phyloP scores from a whole-genome alignment of 148 eudicot genomes.

The Cornus kousa region DNA sequence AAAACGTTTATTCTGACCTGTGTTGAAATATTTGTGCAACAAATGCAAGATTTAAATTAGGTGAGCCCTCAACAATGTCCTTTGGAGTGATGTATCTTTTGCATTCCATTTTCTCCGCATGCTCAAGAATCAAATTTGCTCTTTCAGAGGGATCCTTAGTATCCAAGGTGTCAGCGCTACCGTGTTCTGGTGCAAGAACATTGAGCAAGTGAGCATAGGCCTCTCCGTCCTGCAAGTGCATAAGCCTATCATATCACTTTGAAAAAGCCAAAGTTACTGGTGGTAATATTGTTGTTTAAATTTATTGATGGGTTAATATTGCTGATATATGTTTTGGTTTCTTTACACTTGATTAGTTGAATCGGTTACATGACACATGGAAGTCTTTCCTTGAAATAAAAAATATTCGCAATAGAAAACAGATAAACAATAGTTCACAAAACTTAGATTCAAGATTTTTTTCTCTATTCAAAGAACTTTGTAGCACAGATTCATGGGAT shows the following conservation, averaged over 20 bases:
- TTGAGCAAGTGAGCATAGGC: constrained; percentile 87
- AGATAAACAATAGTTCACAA: too few relatives aligned
- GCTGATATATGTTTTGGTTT: too few relatives aligned
- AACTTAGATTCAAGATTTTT: too few relatives aligned
- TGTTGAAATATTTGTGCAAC: constrained; percentile 87
- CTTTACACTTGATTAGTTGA: too few relatives aligned
- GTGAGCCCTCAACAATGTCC: constrained; percentile 82
- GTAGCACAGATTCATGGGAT: too few relatives aligned
- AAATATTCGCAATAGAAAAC: too few relatives aligned
- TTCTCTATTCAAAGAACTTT: too few relatives aligned
- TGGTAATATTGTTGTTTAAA: too few relatives aligned
- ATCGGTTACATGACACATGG: too few relatives aligned
- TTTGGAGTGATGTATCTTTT: constrained; percentile 63
- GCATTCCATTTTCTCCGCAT: constrained; percentile 80
- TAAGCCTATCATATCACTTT: not conserved
- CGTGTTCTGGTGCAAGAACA: constrained; percentile 78
- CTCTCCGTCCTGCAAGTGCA: constrained; percentile 67
- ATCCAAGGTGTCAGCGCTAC: constrained; percentile 44
- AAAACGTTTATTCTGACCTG: constrained; percentile 39
- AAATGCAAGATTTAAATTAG: constrained; percentile 77
- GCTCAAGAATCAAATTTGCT: constrained; percentile 70
- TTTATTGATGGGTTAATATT: too few relatives aligned
- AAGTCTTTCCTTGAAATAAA: too few relatives aligned
- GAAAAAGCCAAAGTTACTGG: not conserved
- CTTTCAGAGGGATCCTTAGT: constrained; percentile 68